phyloP scores from a whole-genome alignment of 2,329 filamentous ascomycete genomes.

The Apiospora sp. region DNA sequence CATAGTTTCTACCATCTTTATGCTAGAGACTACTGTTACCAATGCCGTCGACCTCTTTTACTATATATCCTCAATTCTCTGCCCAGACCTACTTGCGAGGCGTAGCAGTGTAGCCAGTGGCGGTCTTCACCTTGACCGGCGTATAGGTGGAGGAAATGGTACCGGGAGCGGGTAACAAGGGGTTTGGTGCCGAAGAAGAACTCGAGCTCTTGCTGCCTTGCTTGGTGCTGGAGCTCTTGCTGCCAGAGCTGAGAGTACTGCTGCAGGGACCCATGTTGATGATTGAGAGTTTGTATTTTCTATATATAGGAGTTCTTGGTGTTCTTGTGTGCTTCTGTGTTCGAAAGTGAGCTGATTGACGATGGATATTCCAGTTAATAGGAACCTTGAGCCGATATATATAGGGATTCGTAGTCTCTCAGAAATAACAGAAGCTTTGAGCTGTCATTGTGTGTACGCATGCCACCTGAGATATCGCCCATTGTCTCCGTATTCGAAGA shows the following conservation, averaged over 20 bases:
- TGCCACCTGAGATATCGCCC: neutral
- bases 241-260: neutral
- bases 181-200: neutral
- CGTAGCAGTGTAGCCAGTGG: neutral
- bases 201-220: neutral
- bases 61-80: neutral
- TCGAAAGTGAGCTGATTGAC: neutral
- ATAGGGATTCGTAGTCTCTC: neutral
- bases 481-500: neutral
- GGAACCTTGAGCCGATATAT: neutral
- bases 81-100: neutral
- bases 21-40: neutral
- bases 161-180: neutral
- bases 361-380: neutral
- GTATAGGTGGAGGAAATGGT: neutral
- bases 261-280: neutral
- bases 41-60: neutral
- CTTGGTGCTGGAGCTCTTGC: neutral
- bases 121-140: neutral
- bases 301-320: neutral
- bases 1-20: neutral
- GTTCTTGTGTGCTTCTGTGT: neutral
- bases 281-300: neutral
- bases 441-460: neutral
- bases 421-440: neutral